Base-by-base conservation (phyloP, 1,139 yeast genomes). In the Yamadazyma kanchanaburiensis region DNA sequence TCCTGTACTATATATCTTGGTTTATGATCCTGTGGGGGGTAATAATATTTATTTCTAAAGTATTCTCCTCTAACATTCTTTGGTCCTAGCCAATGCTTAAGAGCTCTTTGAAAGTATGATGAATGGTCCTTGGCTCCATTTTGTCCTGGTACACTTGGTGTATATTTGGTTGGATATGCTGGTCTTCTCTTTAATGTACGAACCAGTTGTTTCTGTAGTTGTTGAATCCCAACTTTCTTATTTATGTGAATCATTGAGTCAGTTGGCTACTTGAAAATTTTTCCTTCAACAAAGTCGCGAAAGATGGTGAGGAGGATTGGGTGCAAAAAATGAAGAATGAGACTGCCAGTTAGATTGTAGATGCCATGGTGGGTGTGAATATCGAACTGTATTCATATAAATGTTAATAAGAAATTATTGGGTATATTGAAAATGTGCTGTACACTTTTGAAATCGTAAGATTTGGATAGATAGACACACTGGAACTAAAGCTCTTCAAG, bases 31-130 rank as follows among this genome's bases (percentile, higher is more conserved):
- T 74, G 80, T 11, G 89, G 81, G 10, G 94, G 81, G 43, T 72
- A 69, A 47, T 74, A 80, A 58, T 85, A 84, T 52, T 80, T 85
- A 67, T 88, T 89, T 49, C 77, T 61, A 42, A 69, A 67, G 59
- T 86, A 85, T 46, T 87, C 89, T 18, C 96, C 96, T 51, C 84
- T 79, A 54, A 77, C 73, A 56, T 87, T 87, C 53, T 69, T 75
- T 21, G 94, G 94, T 3, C 97, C 97, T 35, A 87, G 64, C 60
- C 85, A 85, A 39, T 62, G 66, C 45, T 64, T 67, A 59, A 74
- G 48, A 38, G 46, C 46, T 39, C 49, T 36, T 34, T 45, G 51
- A 25, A 51, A 51, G 27, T 47, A 45, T 36, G 46, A 40, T 6
- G 56, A 42, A 32, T 60, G 65, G 40, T 60, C 65, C 40, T 60